A percentile compares a stretch with the other conserved stretches of the same genome.
phyloP scores from a whole-genome alignment of 23 red algal genomes.

The Agarophyton chilense region DNA sequence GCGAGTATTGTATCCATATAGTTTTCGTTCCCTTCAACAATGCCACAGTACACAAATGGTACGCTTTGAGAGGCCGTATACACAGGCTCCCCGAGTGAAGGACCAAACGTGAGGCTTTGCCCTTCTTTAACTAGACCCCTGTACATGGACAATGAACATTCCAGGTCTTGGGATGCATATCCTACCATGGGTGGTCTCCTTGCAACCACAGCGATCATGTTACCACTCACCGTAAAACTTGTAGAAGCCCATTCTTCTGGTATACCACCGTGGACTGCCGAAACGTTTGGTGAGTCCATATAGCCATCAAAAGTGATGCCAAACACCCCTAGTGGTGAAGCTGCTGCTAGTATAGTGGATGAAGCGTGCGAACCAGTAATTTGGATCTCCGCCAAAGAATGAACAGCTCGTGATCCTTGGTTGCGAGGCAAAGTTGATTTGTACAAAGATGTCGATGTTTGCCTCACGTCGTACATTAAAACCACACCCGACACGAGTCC shows the following conservation, averaged over 20 bases:
- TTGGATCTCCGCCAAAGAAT: slow-evolving; percentile 24
- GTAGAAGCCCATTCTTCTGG: background rate
- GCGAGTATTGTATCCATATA: slow-evolving; percentile 6
- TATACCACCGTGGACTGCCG: background rate
- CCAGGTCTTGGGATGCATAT: background rate
- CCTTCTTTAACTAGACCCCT: background rate
- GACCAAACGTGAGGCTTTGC: background rate
- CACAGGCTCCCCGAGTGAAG: background rate
- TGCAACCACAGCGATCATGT: slow-evolving; percentile 37
- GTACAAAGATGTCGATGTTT: background rate
- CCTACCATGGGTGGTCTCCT: background rate
- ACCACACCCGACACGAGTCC: slow-evolving; percentile 21
- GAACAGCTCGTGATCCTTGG: slow-evolving; percentile 35
- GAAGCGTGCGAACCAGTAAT: background rate
- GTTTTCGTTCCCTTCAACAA: slow-evolving; percentile 5
- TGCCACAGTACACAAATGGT: slow-evolving; percentile 26
- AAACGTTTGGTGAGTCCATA: slow-evolving; percentile 16
- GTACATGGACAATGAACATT: slow-evolving; percentile 12
- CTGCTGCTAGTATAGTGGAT: background rate
- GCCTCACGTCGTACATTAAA: slow-evolving; percentile 36
- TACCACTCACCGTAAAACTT: slow-evolving; percentile 19
- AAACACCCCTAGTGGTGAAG: slow-evolving; percentile 14
- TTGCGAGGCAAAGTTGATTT: slow-evolving; percentile 11
- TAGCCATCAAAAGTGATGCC: slow-evolving; percentile 12
- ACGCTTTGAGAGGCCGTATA: background rate